Percentiles rank a stretch among this genome's conserved stretches.
Evolutionary conservation across 805 yeast genomes (phyloP).

Genomic region (Metschnikowia corniflorae): DNA sequence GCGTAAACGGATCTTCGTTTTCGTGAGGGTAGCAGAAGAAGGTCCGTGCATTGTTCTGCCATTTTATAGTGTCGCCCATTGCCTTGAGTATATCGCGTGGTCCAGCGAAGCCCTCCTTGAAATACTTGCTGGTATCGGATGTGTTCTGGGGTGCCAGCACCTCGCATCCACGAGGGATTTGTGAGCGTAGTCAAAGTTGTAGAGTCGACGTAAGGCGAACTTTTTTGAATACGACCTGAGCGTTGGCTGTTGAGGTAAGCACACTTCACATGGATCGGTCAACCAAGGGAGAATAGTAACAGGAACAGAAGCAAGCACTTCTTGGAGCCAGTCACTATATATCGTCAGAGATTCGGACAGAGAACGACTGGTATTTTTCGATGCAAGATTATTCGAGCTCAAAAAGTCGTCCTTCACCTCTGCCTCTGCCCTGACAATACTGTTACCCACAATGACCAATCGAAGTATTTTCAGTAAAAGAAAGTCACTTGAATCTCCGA

Average conservation of each 20-base stretch:
- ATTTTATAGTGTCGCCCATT: constrained; percentile 64
- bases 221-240: constrained; percentile 61
- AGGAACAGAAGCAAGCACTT: constrained; percentile 57
- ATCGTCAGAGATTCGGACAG: constrained; percentile 45
- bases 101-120: constrained; percentile 31
- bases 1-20: constrained; percentile 72
- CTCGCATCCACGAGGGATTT: constrained; percentile 73
- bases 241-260: constrained; percentile 88
- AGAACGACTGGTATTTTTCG: constrained; percentile 51
- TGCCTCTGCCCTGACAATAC: constrained; percentile 38
- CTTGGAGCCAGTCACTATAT: constrained; percentile 59
- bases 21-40: constrained; percentile 83
- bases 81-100: constrained; percentile 15
- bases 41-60: constrained; percentile 97
- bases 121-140: constrained; percentile 70
- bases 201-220: constrained; percentile 38
- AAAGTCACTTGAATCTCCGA: constrained; percentile 37
- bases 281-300: constrained; percentile 82
- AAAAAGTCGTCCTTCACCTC: constrained; percentile 24
- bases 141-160: constrained; percentile 77
- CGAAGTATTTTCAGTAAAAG: constrained; percentile 36
- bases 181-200: constrained; percentile 21
- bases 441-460: constrained; percentile 72
- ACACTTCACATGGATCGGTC: constrained; percentile 77
- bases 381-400: constrained; percentile 45